These are phyloP conservation scores for Clathrus columnatus DNA, from an alignment of 768 basidiomycete genomes.

Conservation along the genomic window DNA sequence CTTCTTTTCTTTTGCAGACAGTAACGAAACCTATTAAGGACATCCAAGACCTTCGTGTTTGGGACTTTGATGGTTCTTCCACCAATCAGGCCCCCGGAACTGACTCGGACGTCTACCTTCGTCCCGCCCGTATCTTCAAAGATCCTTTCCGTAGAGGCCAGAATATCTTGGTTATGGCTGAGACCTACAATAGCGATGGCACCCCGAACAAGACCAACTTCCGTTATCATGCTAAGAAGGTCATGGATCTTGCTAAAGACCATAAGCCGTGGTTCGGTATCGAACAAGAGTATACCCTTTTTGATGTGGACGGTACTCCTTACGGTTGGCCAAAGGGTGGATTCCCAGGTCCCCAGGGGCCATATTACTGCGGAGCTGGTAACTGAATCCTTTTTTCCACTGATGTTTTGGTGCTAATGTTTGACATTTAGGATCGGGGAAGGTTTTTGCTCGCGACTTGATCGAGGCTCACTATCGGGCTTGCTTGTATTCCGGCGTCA, in stretches of 20 bases:
- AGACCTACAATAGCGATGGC: constrained; percentile 98
- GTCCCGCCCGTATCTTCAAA: constrained; percentile 94
- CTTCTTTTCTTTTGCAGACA: constrained; percentile 44
- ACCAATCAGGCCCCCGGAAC: constrained; percentile 94
- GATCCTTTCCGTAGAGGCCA: constrained; percentile 99
- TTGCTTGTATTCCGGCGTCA: constrained; percentile 89
- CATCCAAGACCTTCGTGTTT: constrained; percentile 86
- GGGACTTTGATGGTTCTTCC: constrained; percentile 99
- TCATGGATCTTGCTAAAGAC: constrained; percentile 88
- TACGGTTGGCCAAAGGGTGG: constrained; percentile 98
- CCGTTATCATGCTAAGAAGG: constrained; percentile 89
- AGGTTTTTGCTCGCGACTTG: constrained; percentile 96
- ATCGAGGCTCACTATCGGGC: constrained; percentile 99
- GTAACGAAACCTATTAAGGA: constrained; percentile 78
- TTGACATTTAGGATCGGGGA: constrained; percentile 68
- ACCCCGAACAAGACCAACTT: constrained; percentile 95
- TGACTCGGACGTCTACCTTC: constrained; percentile 97
- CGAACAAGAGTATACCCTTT: constrained; percentile 98
- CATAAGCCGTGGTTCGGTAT: constrained; percentile 91
- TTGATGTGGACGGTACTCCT: constrained; percentile 84
- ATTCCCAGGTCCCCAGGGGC: constrained; percentile 98
- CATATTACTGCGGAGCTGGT: constrained; percentile 99
- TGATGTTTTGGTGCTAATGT: not conserved
- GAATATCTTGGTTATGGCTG: constrained; percentile 95
- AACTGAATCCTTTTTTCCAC: not conserved